Conservation (phyloP, 805 yeast genomes). For the Candida verbasci region DNA sequence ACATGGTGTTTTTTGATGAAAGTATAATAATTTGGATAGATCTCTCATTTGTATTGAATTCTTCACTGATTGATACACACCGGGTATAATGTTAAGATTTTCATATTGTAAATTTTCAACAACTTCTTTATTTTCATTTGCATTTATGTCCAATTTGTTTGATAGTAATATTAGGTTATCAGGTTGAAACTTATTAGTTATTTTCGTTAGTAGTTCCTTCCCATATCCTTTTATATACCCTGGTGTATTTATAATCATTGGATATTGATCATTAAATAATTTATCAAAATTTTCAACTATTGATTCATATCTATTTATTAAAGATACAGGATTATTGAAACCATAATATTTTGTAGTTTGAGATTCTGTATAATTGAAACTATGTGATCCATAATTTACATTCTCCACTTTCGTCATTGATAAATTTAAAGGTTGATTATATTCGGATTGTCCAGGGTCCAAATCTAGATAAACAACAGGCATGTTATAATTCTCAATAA, state of each 20-base stretch:
- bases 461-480: slow-evolving; percentile 58
- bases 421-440: slow-evolving; percentile 65
- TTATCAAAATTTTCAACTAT: slow-evolving; percentile 26
- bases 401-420: slow-evolving; percentile 42
- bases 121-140: slow-evolving; percentile 24
- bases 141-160: slow-evolving; percentile 15
- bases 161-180: slow-evolving; percentile 52
- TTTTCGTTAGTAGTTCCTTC: slow-evolving; percentile 50
- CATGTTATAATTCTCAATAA: slow-evolving; percentile 25
- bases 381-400: slow-evolving; percentile 29
- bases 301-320: slow-evolving; percentile 52
- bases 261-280: slow-evolving; percentile 12
- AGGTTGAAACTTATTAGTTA: slow-evolving; percentile 46
- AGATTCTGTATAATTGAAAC: slow-evolving; percentile 1
- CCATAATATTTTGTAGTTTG: slow-evolving; percentile 47
- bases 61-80: slow-evolving; percentile 26
- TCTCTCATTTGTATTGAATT: slow-evolving; percentile 47
- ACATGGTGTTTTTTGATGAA: slow-evolving; percentile 37
- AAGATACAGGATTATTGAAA: slow-evolving; percentile 60
- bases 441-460: slow-evolving; percentile 90
- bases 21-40: slow-evolving; percentile 47
- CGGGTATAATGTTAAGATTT: slow-evolving; percentile 26
- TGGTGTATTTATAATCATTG: slow-evolving; percentile 69
- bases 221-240: slow-evolving; percentile 95
- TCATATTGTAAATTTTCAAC: slow-evolving; percentile 22